A percentile compares a stretch with the other conserved stretches of the same genome.
phyloP scores from a whole-genome alignment of 192 early-diverging fungal species.

The Backusella sp. region DNA sequence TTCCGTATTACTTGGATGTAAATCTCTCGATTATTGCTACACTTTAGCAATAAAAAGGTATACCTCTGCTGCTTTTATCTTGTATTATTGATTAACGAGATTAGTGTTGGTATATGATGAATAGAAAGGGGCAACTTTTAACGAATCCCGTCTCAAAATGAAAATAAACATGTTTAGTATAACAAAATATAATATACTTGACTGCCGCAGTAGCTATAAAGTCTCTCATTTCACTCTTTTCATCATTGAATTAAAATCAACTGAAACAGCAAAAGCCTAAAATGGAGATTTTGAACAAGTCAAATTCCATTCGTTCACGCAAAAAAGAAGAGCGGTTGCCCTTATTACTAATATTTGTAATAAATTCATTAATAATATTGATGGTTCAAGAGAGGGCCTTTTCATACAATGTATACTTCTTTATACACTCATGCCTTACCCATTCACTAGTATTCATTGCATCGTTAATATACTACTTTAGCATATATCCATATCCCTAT shows the following conservation, averaged over 20 bases:
- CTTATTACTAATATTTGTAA: not conserved
- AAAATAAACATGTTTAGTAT: too few species aligned
- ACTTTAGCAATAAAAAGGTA: too few species aligned
- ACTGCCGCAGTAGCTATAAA: too few species aligned
- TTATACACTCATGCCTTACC: not conserved
- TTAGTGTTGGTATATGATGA: too few species aligned
- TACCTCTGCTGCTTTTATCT: too few species aligned
- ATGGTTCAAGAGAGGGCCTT: not conserved
- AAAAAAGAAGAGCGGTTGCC: not conserved
- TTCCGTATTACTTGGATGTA: not conserved
- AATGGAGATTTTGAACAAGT: not conserved
- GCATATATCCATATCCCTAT: not conserved
- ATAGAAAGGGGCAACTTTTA: too few species aligned
- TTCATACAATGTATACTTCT: not conserved
- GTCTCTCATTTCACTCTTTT: too few species aligned
- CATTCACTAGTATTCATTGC: not conserved
- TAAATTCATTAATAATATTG: not conserved
- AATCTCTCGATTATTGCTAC: too few species aligned
- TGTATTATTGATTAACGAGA: too few species aligned
- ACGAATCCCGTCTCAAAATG: too few species aligned
- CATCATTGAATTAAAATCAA: too few species aligned
- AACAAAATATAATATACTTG: too few species aligned
- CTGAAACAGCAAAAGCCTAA: not conserved
- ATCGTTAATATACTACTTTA: not conserved
- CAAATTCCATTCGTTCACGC: not conserved